A percentile compares a stretch with the other conserved stretches of the same genome.
Evolutionary conservation across 1,284 basidiomycete genomes (phyloP).

Genomic region (Pholiota adiposa): DNA sequence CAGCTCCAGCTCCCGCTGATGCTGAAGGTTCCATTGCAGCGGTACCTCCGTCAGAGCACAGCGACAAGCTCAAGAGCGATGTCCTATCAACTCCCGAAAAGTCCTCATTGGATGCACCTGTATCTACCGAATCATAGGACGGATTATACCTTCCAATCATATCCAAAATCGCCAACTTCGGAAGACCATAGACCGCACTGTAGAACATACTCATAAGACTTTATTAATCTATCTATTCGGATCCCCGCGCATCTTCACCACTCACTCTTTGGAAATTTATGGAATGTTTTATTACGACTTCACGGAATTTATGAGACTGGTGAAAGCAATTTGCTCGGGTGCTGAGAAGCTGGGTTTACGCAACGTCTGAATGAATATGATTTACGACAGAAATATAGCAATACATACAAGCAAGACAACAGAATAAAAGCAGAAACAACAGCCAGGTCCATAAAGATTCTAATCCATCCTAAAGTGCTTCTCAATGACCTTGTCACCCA

Average conservation of each 20-base stretch:
- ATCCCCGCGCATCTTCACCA: constrained; percentile 2
- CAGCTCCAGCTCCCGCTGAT: constrained; percentile 23
- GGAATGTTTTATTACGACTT: background rate
- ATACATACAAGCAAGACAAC: constrained; percentile 23
- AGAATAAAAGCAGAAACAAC: constrained; percentile 16
- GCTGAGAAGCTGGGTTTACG: background rate
- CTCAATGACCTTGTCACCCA: constrained; percentile 67
- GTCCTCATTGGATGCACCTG: constrained; percentile 11
- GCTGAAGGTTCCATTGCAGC: constrained; percentile 16
- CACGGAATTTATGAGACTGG: background rate
- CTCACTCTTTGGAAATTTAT: background rate
- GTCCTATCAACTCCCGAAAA: constrained; percentile 12
- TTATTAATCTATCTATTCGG: constrained; percentile 17
- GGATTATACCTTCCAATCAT: background rate
- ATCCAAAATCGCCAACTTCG: constrained; percentile 14
- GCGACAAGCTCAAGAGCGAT: constrained; percentile 11
- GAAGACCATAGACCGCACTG: constrained; percentile 13
- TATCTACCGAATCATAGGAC: constrained; percentile 12
- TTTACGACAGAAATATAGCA: constrained; percentile 11
- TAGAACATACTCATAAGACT: constrained; percentile 9
- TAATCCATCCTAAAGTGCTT: constrained; percentile 58
- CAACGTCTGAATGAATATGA: background rate
- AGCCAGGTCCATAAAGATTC: constrained; percentile 8
- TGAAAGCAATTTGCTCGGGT: background rate
- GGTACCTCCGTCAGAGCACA: constrained; percentile 18